Evolutionary conservation across 129 eudicot genomes (phyloP).

Genomic region (Smallanthus sonchifolius): DNA sequence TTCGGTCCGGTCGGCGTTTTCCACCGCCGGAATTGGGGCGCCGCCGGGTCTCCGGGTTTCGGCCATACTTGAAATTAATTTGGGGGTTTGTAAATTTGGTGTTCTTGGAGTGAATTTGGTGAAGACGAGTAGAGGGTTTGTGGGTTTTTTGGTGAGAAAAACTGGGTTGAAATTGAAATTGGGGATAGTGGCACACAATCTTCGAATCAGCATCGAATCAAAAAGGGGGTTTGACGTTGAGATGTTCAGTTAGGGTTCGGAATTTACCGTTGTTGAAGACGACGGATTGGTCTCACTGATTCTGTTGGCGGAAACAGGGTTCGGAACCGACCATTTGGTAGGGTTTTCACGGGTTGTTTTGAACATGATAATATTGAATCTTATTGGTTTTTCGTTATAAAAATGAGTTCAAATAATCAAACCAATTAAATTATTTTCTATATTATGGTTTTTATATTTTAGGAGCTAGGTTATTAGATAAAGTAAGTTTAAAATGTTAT

Average conservation of each 20-base stretch:
- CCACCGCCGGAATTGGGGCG: constrained; percentile 57
- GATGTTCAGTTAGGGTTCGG: neutral
- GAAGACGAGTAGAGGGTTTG: constrained; percentile 34
- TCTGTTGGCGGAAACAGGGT: neutral
- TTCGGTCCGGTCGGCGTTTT: constrained; percentile 48
- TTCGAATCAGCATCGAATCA: constrained; percentile 16
- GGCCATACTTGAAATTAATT: constrained; percentile 35
- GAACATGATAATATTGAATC: too few species aligned
- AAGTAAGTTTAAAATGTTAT: too few species aligned
- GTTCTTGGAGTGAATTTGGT: constrained; percentile 18
- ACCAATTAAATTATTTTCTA: too few species aligned
- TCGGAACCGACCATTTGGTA: too few species aligned
- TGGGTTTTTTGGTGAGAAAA: constrained; percentile 8
- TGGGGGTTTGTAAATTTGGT: constrained; percentile 20
- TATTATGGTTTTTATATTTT: too few species aligned
- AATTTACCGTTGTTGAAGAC: neutral
- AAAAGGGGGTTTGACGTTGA: neutral
- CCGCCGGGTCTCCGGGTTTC: constrained; percentile 36
- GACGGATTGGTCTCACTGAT: neutral
- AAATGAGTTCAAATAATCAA: too few species aligned
- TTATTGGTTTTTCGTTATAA: too few species aligned
- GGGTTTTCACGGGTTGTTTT: too few species aligned
- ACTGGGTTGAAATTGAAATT: constrained; percentile 15
- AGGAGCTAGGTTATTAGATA: too few species aligned
- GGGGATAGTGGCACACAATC: constrained; percentile 17